Evolutionary conservation across 1,284 basidiomycete species (phyloP).

Genomic region (Trichosporon coremiiforme): DNA sequence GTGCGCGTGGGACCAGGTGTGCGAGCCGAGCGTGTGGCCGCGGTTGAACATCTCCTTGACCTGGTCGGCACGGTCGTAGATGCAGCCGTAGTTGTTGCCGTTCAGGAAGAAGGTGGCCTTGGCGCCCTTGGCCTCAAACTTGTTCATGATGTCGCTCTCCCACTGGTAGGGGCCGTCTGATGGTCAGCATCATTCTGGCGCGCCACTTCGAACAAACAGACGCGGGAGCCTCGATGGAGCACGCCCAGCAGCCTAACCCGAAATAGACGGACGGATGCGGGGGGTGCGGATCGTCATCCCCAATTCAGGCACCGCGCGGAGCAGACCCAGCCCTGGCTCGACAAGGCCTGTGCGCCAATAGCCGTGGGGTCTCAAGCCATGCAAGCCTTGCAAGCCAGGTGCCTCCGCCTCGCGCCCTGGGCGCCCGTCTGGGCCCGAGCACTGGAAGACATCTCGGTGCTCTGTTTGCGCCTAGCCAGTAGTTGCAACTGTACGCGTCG

Average conservation of each 20-base stretch:
- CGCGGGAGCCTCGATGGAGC: no score
- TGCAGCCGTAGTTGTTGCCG: constrained; percentile 58
- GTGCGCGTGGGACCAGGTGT: constrained; percentile 63
- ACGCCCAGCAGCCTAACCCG: neutral
- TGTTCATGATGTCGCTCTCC: constrained; percentile 57
- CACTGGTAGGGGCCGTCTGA: constrained; percentile 60
- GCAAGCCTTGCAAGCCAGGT: no score
- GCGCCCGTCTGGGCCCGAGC: neutral
- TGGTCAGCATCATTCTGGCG: constrained; percentile 23
- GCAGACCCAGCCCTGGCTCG: neutral
- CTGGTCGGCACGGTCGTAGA: constrained; percentile 55
- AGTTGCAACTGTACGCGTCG: no score
- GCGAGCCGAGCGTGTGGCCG: constrained; percentile 62
- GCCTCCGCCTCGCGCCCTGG: no score
- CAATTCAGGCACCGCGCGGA: constrained; percentile 16
- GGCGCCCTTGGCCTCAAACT: constrained; percentile 57
- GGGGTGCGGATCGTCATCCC: constrained; percentile 1
- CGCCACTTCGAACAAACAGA: no score
- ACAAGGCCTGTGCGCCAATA: neutral
- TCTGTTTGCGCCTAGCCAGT: neutral
- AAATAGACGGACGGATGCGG: neutral
- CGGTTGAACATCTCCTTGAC: constrained; percentile 22
- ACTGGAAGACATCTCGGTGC: neutral
- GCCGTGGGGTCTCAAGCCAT: neutral
- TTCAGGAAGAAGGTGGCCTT: constrained; percentile 65